These are phyloP conservation scores for Piloderma croceum DNA, from an alignment of 768 basidiomycete species.

Conservation along the genomic window DNA sequence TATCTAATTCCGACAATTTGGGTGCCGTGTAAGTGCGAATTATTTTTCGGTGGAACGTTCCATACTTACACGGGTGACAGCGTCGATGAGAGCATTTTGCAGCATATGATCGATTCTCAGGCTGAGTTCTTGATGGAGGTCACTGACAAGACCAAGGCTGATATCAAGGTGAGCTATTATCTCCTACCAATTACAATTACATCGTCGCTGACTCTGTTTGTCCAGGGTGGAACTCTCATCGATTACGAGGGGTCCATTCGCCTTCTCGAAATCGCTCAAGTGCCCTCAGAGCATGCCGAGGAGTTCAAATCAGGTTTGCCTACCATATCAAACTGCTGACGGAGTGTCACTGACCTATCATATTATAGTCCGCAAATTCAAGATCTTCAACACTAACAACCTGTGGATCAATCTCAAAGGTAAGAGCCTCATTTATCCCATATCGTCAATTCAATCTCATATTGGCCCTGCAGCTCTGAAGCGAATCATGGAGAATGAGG, in stretches of 20 bases:
- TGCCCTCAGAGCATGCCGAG: constrained; percentile 87
- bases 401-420: constrained; percentile 76
- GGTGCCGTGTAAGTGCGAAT: constrained; percentile 68
- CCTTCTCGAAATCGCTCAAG: constrained; percentile 91
- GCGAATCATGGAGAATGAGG: constrained; percentile 80
- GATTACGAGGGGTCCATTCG: constrained; percentile 87
- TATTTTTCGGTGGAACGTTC: neutral
- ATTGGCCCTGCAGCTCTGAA: constrained; percentile 60
- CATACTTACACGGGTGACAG: constrained; percentile 29
- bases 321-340: neutral
- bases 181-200: neutral
- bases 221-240: constrained; percentile 77
- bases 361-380: constrained; percentile 73
- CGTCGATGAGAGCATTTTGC: constrained; percentile 78
- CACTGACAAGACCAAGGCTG: constrained; percentile 95
- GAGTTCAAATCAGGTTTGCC: constrained; percentile 79
- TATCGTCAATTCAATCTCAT: neutral
- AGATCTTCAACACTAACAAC: constrained; percentile 89
- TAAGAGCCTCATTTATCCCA: constrained; percentile 18
- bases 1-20: constrained; percentile 95
- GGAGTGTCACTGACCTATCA: constrained; percentile 3
- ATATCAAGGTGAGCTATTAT: constrained; percentile 42
- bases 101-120: constrained; percentile 77
- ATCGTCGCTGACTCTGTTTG: constrained; percentile 1
- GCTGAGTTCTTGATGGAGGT: constrained; percentile 94